phyloP scores from a whole-genome alignment of 1,284 basidiomycete species.

The Sphagnurus paluster region DNA sequence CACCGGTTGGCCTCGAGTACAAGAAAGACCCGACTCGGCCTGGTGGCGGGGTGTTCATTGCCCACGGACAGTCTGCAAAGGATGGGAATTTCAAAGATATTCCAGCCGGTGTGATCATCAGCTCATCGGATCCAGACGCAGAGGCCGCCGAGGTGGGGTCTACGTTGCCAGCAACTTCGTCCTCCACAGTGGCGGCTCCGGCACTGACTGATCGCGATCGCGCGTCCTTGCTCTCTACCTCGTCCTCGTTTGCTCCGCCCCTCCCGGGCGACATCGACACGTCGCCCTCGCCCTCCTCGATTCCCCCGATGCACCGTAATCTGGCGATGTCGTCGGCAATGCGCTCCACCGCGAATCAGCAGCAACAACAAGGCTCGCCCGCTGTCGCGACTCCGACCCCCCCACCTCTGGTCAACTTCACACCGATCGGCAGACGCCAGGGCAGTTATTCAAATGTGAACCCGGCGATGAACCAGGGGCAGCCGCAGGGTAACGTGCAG shows the following conservation, averaged over 20 bases:
- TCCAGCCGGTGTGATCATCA: conserved; percentile 65
- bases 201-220: conserved; percentile 28
- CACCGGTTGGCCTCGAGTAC: conserved; percentile 62
- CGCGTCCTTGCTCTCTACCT: conserved; percentile 31
- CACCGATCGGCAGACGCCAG: conserved; percentile 42
- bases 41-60: conserved; percentile 84
- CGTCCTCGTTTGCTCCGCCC: conserved; percentile 36
- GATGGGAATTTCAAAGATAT: conserved; percentile 57
- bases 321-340: conserved; percentile 23
- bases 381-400: too few relatives aligned
- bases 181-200: conserved; percentile 24
- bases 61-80: conserved; percentile 49
- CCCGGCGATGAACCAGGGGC: conserved; percentile 54
- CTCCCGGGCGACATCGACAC: conserved; percentile 25
- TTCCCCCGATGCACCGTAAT: conserved; percentile 18
- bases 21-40: conserved; percentile 74
- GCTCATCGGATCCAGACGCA: conserved; percentile 41
- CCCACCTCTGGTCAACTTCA: conserved; percentile 58
- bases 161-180: conserved; percentile 28
- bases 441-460: conserved; percentile 56
- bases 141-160: conserved; percentile 49
- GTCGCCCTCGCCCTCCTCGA: conserved; percentile 11
- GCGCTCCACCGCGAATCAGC: conserved; percentile 24
- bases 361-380: conserved; percentile 21
- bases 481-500: conserved; percentile 57